phyloP scores from a whole-genome alignment of 768 basidiomycete genomes.

The Myochromella boudieri region DNA sequence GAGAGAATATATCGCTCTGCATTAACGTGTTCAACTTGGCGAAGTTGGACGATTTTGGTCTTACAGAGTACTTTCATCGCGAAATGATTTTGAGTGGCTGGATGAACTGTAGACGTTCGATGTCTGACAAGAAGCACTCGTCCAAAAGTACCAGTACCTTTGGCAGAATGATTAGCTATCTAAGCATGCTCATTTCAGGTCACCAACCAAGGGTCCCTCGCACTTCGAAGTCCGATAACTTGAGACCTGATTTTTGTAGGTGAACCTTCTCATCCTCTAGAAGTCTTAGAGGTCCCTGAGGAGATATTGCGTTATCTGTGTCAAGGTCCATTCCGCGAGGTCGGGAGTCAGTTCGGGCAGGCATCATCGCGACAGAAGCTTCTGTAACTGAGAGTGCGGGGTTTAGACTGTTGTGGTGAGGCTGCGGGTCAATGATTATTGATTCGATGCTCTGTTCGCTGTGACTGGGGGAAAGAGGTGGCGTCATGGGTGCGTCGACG shows the following conservation, averaged over 20 bases:
- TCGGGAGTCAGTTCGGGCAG: conserved; percentile 16
- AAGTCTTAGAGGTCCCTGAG: conserved; percentile 48
- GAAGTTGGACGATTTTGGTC: conserved; percentile 80
- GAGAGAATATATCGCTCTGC: conserved; percentile 94
- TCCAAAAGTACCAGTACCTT: conserved; percentile 96
- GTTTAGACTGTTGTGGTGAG: conserved; percentile 33
- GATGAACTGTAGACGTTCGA: conserved; percentile 43
- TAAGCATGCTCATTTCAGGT: conserved; percentile 6
- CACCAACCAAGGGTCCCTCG: conserved; percentile 70
- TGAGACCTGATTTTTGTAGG: conserved; percentile 57
- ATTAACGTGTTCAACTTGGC: conserved; percentile 98
- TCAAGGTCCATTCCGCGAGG: conserved; percentile 27
- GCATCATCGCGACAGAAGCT: conserved; percentile 3
- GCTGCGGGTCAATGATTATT: conserved; percentile 38
- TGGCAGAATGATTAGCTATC: conserved; percentile 7
- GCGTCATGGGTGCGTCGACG: conserved; percentile 66
- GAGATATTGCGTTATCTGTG: conserved; percentile 13
- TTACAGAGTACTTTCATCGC: conserved; percentile 91
- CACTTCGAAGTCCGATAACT: conserved; percentile 78
- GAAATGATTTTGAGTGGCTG: conserved; percentile 62
- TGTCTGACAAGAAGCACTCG: conserved; percentile 89
- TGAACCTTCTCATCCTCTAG: conserved; percentile 74
- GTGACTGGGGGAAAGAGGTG: conserved; percentile 62
- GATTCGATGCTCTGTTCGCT: conserved; percentile 38
- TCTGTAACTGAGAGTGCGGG: conserved; percentile 8